Conservation (phyloP, 2,329 filamentous ascomycete species). For the Alternaria rosae region DNA sequence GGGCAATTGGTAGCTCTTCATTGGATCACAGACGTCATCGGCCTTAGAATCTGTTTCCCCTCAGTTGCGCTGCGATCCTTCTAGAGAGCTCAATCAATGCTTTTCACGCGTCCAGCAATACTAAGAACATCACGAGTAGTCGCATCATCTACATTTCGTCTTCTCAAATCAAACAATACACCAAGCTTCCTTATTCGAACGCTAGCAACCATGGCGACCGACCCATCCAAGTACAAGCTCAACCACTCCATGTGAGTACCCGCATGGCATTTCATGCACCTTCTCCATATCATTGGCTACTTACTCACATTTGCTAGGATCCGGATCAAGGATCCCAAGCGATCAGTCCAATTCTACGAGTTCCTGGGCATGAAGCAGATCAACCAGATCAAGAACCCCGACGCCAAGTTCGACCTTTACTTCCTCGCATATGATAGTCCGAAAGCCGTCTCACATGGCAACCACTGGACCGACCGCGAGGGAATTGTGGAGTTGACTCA, state of each 20-base stretch:
- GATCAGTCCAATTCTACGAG: conserved; percentile 87
- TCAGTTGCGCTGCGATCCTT: conserved; percentile 2
- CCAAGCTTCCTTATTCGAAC: conserved; percentile 26
- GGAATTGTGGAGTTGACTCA: conserved; percentile 87
- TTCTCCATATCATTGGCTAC: conserved; percentile 8
- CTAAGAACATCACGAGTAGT: conserved; percentile 12
- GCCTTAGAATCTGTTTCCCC: conserved; percentile 38
- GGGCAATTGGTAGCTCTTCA: conserved; percentile 20
- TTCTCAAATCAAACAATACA: conserved; percentile 14
- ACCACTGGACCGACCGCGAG: conserved; percentile 81
- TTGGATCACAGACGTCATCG: conserved; percentile 26
- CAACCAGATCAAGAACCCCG: conserved; percentile 80
- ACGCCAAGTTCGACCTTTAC: conserved; percentile 93
- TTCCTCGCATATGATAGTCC: conserved; percentile 89
- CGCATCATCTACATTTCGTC: conserved; percentile 11
- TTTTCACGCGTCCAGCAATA: conserved; percentile 27
- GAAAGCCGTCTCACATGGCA: conserved; percentile 74
- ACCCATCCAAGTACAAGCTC: conserved; percentile 69
- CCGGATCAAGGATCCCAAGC: conserved; percentile 92
- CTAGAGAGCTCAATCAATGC: conserved; percentile 29
- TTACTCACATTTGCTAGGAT: conserved; percentile 49
- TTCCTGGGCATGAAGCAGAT: conserved; percentile 87
- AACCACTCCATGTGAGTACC: conserved; percentile 63
- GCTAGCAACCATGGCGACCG: conserved; percentile 62
- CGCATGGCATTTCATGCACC: conserved; percentile 10